Conservation (phyloP, 2,329 filamentous ascomycete genomes). For the Chrysosporium queenslandicum region DNA sequence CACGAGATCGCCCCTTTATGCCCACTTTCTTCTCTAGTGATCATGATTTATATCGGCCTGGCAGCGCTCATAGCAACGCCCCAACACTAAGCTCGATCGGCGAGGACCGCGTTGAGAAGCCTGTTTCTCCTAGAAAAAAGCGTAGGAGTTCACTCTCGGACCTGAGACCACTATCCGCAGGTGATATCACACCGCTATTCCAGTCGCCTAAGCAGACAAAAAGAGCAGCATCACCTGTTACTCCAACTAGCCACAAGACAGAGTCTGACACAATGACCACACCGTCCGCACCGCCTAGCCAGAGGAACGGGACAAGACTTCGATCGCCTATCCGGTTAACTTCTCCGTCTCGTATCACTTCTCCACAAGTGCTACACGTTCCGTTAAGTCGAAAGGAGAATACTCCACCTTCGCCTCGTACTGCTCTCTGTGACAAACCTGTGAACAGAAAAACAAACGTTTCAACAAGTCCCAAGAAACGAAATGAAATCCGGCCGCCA, state of each 20-base stretch:
- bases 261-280: slow-evolving; percentile 7
- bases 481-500: slow-evolving; percentile 29
- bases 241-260: slow-evolving; percentile 13
- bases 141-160: slow-evolving; percentile 87
- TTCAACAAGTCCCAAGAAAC: slow-evolving; percentile 33
- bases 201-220: slow-evolving; percentile 27
- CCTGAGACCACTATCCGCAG: slow-evolving; percentile 57
- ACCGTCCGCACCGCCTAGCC: slow-evolving; percentile 10
- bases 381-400: slow-evolving; percentile 30
- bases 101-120: slow-evolving; percentile 41
- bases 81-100: slow-evolving; percentile 43
- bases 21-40: slow-evolving; percentile 42
- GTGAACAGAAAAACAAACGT: slow-evolving; percentile 27
- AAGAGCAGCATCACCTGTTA: slow-evolving; percentile 31
- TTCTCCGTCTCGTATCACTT: slow-evolving; percentile 25
- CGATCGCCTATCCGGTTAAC: slow-evolving; percentile 11
- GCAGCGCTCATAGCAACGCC: slow-evolving; percentile 40
- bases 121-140: slow-evolving; percentile 55
- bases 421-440: slow-evolving; percentile 26
- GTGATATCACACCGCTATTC: slow-evolving; percentile 38
- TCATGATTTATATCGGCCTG: slow-evolving; percentile 35
- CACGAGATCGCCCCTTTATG: slow-evolving; percentile 45
- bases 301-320: slow-evolving; percentile 4
- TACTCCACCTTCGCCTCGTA: slow-evolving; percentile 29
- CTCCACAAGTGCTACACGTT: slow-evolving; percentile 18